Evolutionary conservation across 768 basidiomycete species (phyloP), one percentile per base, ranked within the genome.

Genomic region (Hypholoma fasciculare): DNA sequence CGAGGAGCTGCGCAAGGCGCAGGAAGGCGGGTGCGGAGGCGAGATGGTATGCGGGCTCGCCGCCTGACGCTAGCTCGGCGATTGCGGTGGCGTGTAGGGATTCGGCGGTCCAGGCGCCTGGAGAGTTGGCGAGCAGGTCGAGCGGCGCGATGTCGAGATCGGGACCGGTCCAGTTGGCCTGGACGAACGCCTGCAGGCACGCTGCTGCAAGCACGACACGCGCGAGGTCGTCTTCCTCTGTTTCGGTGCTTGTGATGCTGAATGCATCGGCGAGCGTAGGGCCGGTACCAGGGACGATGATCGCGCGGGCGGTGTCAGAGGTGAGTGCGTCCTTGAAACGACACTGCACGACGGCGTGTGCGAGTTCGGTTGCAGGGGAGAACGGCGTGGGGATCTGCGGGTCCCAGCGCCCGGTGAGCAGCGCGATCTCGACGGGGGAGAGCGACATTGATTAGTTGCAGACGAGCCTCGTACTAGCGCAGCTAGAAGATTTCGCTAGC

Each of bases 41-140:
- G 46, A 98, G 90, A 71, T 98, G 97, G 74, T 98, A 99, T 0
- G 92, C 94, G 8, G 97, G 97, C 74, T 98, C 97, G 3, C 97
- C 97, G 4, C 86, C 85, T 60, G 82, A 84, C 0, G 95, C 88
- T 43, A 99, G 82, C 60, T 90, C 86, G 5, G 87, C 76, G 57
- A 94, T 76, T 20, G 95, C 84, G 48, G 83, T 83, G 27, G 75
- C 72, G 65, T 94, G 82, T 40, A 98, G 72, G 3, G 70, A 55
- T 19, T 85, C 79, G 38, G 85, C 80, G 38, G 77, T 75, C 52
- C 71, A 54, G 26, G 70, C 54, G 27, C 30, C 44, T 27, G 27
- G 16, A 12, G 48, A 14, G 16, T 63, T 46, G 42, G 70, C 64
- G 38, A 81, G 61, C 39, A 81, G 61, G 54, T 82, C 78, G 49